Evolutionary conservation across 2,329 filamentous ascomycete genomes (phyloP).

Genomic region (Monilinia vaccinii-corymbosi): DNA sequence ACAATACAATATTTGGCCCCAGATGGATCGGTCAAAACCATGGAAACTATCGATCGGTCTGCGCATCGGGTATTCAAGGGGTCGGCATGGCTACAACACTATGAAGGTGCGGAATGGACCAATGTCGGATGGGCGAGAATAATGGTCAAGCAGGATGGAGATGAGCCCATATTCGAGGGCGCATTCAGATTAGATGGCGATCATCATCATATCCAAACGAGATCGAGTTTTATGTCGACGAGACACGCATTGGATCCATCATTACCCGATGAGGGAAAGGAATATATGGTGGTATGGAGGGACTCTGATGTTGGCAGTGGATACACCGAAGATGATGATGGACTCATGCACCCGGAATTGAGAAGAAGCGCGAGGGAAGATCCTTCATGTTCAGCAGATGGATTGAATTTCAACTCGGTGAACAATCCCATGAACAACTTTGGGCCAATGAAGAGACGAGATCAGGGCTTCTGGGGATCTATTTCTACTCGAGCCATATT

Average conservation of each 20-base stretch:
- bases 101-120: constrained; percentile 57
- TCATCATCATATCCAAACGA: constrained; percentile 78
- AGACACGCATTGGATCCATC: constrained; percentile 63
- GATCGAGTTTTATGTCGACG: constrained; percentile 63
- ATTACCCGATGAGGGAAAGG: constrained; percentile 41
- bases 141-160: constrained; percentile 66
- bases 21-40: constrained; percentile 58
- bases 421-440: constrained; percentile 56
- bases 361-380: constrained; percentile 26
- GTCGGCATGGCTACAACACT: constrained; percentile 58
- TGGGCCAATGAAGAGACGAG: constrained; percentile 34
- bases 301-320: constrained; percentile 66
- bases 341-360: constrained; percentile 40
- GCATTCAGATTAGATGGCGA: constrained; percentile 74
- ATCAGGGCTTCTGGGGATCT: constrained; percentile 47
- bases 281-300: constrained; percentile 84
- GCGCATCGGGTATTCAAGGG: constrained; percentile 82
- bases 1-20: constrained; percentile 61
- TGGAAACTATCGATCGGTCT: constrained; percentile 62
- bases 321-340: constrained; percentile 33
- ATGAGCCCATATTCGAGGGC: constrained; percentile 76
- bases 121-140: constrained; percentile 83
- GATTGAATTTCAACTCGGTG: constrained; percentile 69
- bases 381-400: constrained; percentile 61
- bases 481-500: constrained; percentile 59